Evolutionary conservation across 345 rosid genomes (phyloP), one percentile per base, ranked within the genome.

Genomic region (Trapa incisa): DNA sequence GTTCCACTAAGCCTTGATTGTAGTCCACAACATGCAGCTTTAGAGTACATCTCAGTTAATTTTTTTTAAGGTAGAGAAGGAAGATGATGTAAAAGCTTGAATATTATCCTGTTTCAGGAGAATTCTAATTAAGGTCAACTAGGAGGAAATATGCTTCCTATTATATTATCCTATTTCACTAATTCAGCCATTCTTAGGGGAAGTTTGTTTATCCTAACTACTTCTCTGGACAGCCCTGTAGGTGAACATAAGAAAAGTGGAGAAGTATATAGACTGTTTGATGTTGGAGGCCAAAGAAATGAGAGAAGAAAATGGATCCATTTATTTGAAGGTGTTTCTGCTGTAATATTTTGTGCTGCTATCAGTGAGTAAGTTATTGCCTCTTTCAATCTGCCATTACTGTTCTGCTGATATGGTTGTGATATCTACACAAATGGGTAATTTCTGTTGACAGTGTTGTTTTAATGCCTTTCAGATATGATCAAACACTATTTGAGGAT

Each of bases 231-330:
- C 89, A 94, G 99, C 73, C 97, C 99, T 12, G 96, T 91, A 57
- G 99, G 99, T 35, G 96, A 90, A 74, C 88, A 80, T 73, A 94
- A 94, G 82, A 90, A 84, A 87, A 94, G 99, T 48, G 99, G 99
- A 66, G 96, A 91, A 82, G 99, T 94, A 33, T 94, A 94, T 79
- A 80, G 97, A 80, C 96, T 95, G 68, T 91, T 87, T 73, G 99
- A 95, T 67, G 99, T 95, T 58, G 99, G 97, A 65, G 99, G 99
- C 68, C 99, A 95, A 69, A 87, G 87, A 86, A 95, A 95, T 13
- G 99, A 95, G 84, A 87, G 97, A 72, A 89, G 99, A 77, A 95
- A 94, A 79, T 94, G 99, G 99, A 94, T 94, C 75, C 99, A 94
- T 86, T 85, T 94, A 54, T 94, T 94, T 79, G 99, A 94, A 81